Evolutionary conservation across 1,139 yeast genomes (phyloP), one percentile per base, ranked within the genome.

Genomic region (Pichia sp.): DNA sequence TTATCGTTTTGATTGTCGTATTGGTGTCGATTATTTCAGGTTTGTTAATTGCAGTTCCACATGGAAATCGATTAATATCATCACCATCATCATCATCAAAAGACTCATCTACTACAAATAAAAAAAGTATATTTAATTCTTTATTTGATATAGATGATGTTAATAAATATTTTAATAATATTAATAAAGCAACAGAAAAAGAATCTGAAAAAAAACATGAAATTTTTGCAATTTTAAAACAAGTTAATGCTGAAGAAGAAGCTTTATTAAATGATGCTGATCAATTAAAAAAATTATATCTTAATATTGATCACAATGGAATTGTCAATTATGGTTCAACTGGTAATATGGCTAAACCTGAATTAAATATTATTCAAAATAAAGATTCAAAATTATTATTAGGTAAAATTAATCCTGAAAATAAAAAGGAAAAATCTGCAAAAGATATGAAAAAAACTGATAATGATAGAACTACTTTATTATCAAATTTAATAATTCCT

Each of bases 391-490:
- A 41, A 8, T 11, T 33, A 10, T 25, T 26, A 34, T 30, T 29
- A 34, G 34, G 39, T 8, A 29, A 18, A 9, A 8, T 34, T 1
- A 34, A 35, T 18, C 4, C 18, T n/a, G 31, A n/a, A 28, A 11
- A 30, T 25, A 34, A 39, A 27, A 26, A 27, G 26, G 41, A 37
- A 18, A 26, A 30, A 26, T 27, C 37, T 28, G 35, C 43, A 1
- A 41, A 34, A 8, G 42, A 34, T 25, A 29, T 27, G 18, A 44
- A 41, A 32, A 28, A 29, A 33, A 33, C 18, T 6, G 58, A 55
- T 4, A 56, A 56, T 32, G 64, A 61, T 45, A 53, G 64, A 45
- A 48, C 59, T 2, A 52, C 60, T 9, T 63, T 65, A 26, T 46
- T 59, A 18, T 53, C 63, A 1, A 55, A 56, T 11, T 43, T 55